Evolutionary conservation across 371 early-diverging fungal genomes (phyloP), one percentile per base, ranked within the genome.

Genomic region (Mucor indicus): DNA sequence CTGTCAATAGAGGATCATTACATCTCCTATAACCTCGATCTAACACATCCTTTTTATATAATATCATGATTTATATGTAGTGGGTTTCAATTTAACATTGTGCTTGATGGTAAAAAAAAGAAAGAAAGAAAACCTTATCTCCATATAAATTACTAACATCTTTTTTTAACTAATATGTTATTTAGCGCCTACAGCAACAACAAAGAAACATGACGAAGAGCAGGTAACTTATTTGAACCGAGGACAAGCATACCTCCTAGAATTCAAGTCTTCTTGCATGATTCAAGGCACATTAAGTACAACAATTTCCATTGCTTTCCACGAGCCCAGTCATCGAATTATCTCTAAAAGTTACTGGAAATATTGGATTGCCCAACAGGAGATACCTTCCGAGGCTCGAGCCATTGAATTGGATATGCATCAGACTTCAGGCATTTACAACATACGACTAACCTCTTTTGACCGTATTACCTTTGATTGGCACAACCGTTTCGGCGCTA

Each of bases 291-390:
- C 74, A 1, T 50, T 86, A 33, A 76, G 69, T 2, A 83, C 80
- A 12, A 81, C 81, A 0, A 50, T 89, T 41, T 76, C 75, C 15
- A 75, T 91, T 24, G 75, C 83, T 16, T 91, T 91, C 53, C 88
- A 88, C 47, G 90, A 89, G 30, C 75, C 79, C 3, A 64, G 77
- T 21, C 90, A 91, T 58, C 83, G 85, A 22, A 73, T 77, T 44
- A 68, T 85, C 7, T 85, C 88, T 0, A 60, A 73, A 9, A 78
- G 77, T 24, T 86, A 86, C 51, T 90, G 90, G 91, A 78, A 76
- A 45, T 87, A 86, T 52, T 91, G 91, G 91, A 63, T 87, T n/a
- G 77, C 77, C 54, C 88, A 89, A 49, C 89, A 89, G 53, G 58
- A 74, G 11, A 69, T 66, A 17, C 79, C 84, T 13, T 68, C 74